These are phyloP conservation scores for Peltaster fructicola DNA, from an alignment of 2,329 filamentous ascomycete species.

Conservation along the genomic window DNA sequence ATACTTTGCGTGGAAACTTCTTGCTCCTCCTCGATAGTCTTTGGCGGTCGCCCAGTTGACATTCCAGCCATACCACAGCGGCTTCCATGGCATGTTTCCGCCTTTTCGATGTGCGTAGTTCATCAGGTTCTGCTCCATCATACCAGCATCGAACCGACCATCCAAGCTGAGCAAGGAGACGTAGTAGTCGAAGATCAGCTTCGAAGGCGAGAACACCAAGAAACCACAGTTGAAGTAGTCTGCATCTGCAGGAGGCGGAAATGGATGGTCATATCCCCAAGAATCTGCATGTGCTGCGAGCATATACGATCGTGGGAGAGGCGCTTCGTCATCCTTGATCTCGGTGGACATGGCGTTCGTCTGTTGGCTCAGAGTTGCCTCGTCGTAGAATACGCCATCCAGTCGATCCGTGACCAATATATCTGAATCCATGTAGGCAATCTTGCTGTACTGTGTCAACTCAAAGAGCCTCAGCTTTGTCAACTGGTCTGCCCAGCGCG, in stretches of 20 bases:
- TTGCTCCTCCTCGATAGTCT: conserved; percentile 19
- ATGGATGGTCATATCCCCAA: conserved; percentile 16
- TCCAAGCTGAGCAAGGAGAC: conserved; percentile 15
- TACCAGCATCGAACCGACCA: conserved; percentile 18
- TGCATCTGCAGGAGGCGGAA: conserved; percentile 13
- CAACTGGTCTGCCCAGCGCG: conserved; percentile 19
- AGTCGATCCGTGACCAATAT: conserved; percentile 14
- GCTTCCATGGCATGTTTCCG: conserved; percentile 25
- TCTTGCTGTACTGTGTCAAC: conserved; percentile 17
- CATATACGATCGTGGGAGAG: conserved; percentile 22
- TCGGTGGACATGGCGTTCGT: conserved; percentile 11
- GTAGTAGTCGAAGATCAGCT: conserved; percentile 21
- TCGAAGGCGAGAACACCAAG: conserved; percentile 20
- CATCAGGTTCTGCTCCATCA: conserved; percentile 23
- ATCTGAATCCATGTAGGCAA: conserved; percentile 21
- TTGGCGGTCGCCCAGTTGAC: conserved; percentile 22
- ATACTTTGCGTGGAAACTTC: conserved; percentile 24
- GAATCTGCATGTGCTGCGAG: conserved; percentile 20
- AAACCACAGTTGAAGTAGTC: conserved; percentile 21
- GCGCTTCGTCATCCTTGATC: conserved; percentile 17
- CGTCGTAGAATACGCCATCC: conserved; percentile 21
- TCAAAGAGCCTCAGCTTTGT: conserved; percentile 21
- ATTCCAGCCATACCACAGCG: conserved; percentile 22
- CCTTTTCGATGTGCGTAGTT: conserved; percentile 23
- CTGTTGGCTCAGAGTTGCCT: conserved; percentile 16